These are phyloP conservation scores for Conidiobolus incongruus DNA, from an alignment of 371 early-diverging fungal species.

Conservation along the genomic window DNA sequence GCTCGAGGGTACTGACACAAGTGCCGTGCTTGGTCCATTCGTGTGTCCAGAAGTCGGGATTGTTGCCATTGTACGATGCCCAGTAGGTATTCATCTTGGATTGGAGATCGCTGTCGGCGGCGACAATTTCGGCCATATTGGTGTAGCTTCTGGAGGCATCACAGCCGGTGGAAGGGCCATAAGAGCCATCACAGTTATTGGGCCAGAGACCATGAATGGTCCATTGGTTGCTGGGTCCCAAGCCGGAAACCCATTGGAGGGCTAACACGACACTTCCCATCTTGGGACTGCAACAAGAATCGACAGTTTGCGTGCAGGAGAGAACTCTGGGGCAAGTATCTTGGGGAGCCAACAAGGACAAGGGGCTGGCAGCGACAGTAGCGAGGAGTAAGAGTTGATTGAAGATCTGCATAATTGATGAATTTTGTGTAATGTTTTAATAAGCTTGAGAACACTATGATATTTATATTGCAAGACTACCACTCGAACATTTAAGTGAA, in stretches of 20 bases:
- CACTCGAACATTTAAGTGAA: too few species aligned
- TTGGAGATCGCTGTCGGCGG: slow-evolving; percentile 4
- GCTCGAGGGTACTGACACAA: slow-evolving; percentile 36
- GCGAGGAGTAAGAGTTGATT: too few species aligned
- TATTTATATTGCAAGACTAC: too few species aligned
- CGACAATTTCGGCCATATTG: neutral
- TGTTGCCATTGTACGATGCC: slow-evolving; percentile 2
- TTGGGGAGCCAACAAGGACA: too few species aligned
- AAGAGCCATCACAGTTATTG: slow-evolving; percentile 14
- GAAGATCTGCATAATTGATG: too few species aligned
- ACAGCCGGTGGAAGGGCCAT: slow-evolving; percentile 12
- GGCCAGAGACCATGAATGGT: slow-evolving; percentile 24
- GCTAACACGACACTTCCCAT: slow-evolving; percentile 32
- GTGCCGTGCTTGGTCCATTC: slow-evolving; percentile 71
- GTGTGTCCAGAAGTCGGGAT: slow-evolving; percentile 14
- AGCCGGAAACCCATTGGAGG: slow-evolving; percentile 19
- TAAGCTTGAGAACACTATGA: too few species aligned
- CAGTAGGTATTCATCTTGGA: slow-evolving; percentile 6
- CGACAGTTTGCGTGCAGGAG: slow-evolving; percentile 8
- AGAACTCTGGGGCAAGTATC: too few species aligned
- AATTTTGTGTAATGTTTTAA: too few species aligned
- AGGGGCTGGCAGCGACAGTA: too few species aligned
- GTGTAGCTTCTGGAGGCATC: slow-evolving; percentile 10
- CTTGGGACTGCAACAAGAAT: slow-evolving; percentile 35
- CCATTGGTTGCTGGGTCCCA: slow-evolving; percentile 20